phyloP scores from a whole-genome alignment of 2,329 filamentous ascomycete species.

The Dactylellina drechsleri region DNA sequence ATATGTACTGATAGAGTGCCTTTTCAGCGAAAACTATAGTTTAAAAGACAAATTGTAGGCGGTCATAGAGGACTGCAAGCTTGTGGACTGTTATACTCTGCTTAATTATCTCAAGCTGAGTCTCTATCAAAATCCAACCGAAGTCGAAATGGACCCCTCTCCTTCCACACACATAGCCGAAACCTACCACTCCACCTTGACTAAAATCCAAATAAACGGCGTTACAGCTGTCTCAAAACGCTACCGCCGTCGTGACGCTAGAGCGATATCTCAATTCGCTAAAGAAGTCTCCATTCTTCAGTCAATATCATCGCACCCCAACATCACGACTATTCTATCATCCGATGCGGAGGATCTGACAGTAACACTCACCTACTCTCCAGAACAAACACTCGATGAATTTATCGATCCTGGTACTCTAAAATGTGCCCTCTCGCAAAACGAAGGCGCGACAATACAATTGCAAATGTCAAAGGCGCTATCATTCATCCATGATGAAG shows the following conservation, averaged over 20 bases:
- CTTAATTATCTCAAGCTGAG: no score
- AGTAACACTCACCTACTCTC: slow-evolving; percentile 14
- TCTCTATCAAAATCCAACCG: no score
- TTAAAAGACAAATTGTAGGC: no score
- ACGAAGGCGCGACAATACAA: not conserved
- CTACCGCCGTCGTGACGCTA: not conserved
- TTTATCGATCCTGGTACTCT: not conserved
- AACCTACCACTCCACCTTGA: slow-evolving; percentile 18
- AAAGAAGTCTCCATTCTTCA: slow-evolving; percentile 24
- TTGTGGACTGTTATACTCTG: no score
- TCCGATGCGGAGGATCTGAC: slow-evolving; percentile 14
- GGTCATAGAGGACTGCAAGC: no score
- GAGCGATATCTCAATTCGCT: slow-evolving; percentile 8
- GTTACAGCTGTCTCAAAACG: not conserved
- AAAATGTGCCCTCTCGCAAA: slow-evolving; percentile 7
- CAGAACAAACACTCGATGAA: slow-evolving; percentile 12
- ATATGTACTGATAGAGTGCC: no score
- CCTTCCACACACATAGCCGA: not conserved
- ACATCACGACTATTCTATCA: slow-evolving; percentile 14
- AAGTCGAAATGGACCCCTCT: no score
- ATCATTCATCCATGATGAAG: slow-evolving; percentile 16
- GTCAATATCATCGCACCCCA: not conserved
- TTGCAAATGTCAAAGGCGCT: slow-evolving; percentile 17
- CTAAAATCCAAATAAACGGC: slow-evolving; percentile 6
- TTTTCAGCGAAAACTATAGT: no score